Evolutionary conservation across 345 rosid genomes (phyloP).

Genomic region (Carallia pectinifolia): DNA sequence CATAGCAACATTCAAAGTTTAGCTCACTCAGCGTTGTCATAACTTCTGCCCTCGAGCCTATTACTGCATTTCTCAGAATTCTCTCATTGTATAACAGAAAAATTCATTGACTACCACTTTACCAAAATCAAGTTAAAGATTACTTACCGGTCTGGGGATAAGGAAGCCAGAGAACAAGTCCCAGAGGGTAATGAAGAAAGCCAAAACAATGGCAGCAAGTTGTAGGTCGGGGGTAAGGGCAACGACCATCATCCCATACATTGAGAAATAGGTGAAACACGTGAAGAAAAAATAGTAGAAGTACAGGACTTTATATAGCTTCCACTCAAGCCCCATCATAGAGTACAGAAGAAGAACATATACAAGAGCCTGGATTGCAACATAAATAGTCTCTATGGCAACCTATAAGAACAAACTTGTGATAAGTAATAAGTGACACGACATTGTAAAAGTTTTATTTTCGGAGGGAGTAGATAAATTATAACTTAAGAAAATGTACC

Average conservation of each 20-base stretch:
- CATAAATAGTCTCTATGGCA: conserved; percentile 33
- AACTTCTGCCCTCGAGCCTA: too few species aligned
- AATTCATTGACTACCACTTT: too few species aligned
- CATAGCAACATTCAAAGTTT: too few species aligned
- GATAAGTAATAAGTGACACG: neutral
- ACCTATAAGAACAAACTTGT: conserved; percentile 17
- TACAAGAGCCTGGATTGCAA: conserved; percentile 23
- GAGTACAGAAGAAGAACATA: conserved; percentile 24
- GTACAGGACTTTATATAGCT: conserved; percentile 16
- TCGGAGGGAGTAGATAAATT: neutral
- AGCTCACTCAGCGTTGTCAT: too few species aligned
- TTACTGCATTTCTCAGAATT: too few species aligned
- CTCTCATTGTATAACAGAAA: too few species aligned
- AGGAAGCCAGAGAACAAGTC: conserved; percentile 38
- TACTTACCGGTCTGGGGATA: conserved; percentile 29
- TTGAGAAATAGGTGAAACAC: conserved; percentile 33
- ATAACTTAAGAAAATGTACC: too few species aligned
- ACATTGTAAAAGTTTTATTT: neutral
- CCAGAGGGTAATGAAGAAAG: conserved; percentile 34
- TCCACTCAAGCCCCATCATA: conserved; percentile 34
- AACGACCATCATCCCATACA: conserved; percentile 39
- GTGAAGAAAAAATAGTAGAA: conserved; percentile 36
- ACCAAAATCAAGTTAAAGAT: neutral
- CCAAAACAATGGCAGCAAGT: conserved; percentile 29
- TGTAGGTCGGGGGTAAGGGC: conserved; percentile 36